Base-by-base conservation (phyloP, 495 filamentous ascomycete genomes). In the Tuber microsphaerosporum region DNA sequence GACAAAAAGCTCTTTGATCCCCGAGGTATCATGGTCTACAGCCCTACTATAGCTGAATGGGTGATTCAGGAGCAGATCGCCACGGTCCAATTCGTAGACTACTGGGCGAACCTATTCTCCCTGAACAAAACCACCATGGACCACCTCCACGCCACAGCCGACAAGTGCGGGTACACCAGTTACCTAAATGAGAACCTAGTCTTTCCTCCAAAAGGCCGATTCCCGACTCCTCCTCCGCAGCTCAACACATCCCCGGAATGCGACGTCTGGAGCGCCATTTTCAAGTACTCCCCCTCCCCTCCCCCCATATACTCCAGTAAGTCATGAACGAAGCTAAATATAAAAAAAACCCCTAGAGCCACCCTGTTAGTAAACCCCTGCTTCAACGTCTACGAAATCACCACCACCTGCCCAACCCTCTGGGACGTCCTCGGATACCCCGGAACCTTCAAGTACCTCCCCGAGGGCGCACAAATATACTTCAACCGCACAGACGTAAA, bases 401-500 rank as follows among this genome's bases (percentile, higher is more conserved):
- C 89, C 34, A 90, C 89, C 74, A 92, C 89, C 56, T 95, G 92
- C 82, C 92, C 92, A 0, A 84, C 90, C 61, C 86, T 91, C 4
- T 93, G 88, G 89, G 89, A 91, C 76, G 88, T 90, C 0, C 89
- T 94, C 71, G 93, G 91, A 39, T 94, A 92, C 83, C 89, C 91
- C 0, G 90, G 90, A 16, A 84, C 85, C 0, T 82, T 86, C 71
- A 68, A 77, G 4, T 88, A 87, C 73, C 78, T 87, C 2, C 89
- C 87, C 1, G 83, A 81, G 10, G 89, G 90, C 22, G 86, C 89
- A 0, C 77, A 84, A 37, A 85, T 91, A 72, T 94, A 94, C 86
- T 94, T 96, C 86, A 92, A 94, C 84, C 87, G 90, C 37, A 86
- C 86, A 5, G 92, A 93, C 76, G 92, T 95, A 12, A 90, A 94